These are phyloP conservation scores for Teunomyces stri DNA, from an alignment of 805 yeast genomes.

Conservation along the genomic window DNA sequence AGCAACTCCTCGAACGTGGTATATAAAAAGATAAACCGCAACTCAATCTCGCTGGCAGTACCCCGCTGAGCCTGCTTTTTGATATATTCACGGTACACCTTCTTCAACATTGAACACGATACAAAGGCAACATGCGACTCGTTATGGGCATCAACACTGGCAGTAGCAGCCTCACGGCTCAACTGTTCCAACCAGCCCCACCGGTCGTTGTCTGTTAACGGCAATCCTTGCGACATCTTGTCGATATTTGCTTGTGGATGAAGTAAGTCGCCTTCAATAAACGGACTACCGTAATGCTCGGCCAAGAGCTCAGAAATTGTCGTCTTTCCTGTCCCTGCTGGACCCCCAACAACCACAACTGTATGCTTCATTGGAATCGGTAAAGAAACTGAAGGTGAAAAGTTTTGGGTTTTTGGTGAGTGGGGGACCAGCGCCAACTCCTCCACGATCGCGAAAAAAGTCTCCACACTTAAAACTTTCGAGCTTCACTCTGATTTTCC, in stretches of 20 bases:
- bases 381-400: too few species aligned
- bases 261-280: constrained; percentile 80
- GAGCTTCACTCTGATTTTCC: too few species aligned
- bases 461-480: too few species aligned
- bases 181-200: constrained; percentile 81
- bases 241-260: constrained; percentile 72
- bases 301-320: constrained; percentile 64
- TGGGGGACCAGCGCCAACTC: too few species aligned
- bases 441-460: too few species aligned
- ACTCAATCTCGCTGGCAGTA: constrained; percentile 27
- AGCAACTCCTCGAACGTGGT: constrained; percentile 61
- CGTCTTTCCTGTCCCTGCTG: constrained; percentile 94
- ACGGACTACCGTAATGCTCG: constrained; percentile 46
- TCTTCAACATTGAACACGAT: constrained; percentile 84
- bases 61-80: constrained; percentile 28
- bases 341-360: constrained; percentile 80
- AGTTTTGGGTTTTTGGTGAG: too few species aligned
- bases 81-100: constrained; percentile 64
- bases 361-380: constrained; percentile 7
- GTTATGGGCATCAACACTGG: constrained; percentile 22
- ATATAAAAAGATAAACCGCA: constrained; percentile 65
- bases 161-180: constrained; percentile 38
- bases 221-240: constrained; percentile 80
- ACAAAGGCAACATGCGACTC: constrained; percentile 46
- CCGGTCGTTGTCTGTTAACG: constrained; percentile 85